These are phyloP conservation scores for Taxillus chinensis DNA, from an alignment of 164 flowering plant genomes.

Conservation along the genomic window DNA sequence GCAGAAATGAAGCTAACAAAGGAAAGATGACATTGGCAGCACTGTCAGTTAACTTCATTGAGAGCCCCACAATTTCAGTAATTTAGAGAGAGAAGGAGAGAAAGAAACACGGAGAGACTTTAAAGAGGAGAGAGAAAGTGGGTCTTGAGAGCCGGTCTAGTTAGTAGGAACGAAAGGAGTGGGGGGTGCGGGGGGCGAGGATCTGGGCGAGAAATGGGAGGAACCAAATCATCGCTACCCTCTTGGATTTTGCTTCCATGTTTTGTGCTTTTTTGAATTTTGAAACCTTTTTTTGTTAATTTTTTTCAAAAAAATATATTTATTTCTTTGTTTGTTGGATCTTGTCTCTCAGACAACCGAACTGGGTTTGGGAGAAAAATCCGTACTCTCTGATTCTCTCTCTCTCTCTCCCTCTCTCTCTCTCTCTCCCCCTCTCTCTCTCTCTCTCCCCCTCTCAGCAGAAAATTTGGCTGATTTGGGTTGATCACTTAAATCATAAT, in stretches of 20 bases:
- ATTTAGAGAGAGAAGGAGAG: too few species aligned
- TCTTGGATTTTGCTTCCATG: too few species aligned
- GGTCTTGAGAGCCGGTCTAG: not conserved
- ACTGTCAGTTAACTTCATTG: not conserved
- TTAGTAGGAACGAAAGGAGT: not conserved
- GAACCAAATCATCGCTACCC: too few species aligned
- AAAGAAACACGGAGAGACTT: not conserved
- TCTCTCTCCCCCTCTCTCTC: too few species aligned
- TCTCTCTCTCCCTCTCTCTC: not conserved
- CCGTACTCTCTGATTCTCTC: not conserved
- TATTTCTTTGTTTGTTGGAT: not conserved
- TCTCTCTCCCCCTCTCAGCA: not conserved
- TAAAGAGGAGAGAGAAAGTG: not conserved
- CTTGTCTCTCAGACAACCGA: not conserved
- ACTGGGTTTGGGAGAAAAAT: not conserved
- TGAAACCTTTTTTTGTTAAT: not conserved
- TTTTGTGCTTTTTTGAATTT: not conserved
- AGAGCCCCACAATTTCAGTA: too few species aligned
- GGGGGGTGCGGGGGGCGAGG: not conserved
- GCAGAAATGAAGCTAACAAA: not conserved
- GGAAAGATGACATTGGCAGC: not conserved
- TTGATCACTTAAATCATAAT: not conserved
- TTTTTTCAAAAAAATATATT: not conserved
- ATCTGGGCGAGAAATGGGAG: not conserved
- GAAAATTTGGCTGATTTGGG: not conserved